Evolutionary conservation across 495 filamentous ascomycete species (phyloP).

Genomic region (Penicillium psychrofluorescens): DNA sequence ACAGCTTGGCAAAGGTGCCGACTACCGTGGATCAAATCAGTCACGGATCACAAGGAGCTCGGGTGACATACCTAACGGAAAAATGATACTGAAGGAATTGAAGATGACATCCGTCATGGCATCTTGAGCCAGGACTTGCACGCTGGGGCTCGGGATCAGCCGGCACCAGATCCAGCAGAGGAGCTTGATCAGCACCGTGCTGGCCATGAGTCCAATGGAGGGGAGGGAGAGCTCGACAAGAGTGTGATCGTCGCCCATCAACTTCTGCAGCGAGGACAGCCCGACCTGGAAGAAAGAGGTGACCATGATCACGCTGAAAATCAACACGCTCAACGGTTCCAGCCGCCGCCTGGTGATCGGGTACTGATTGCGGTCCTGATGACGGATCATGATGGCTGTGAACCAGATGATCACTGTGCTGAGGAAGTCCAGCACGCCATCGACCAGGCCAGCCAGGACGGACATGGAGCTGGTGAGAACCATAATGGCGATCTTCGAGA

Average conservation of each 20-base stretch:
- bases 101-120: conserved; percentile 75
- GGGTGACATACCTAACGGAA: conserved; percentile 23
- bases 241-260: conserved; percentile 56
- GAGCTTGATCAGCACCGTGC: conserved; percentile 75
- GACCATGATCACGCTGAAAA: conserved; percentile 81
- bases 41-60: not conserved
- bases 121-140: conserved; percentile 72
- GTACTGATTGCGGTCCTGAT: conserved; percentile 72
- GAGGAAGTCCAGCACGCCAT: conserved; percentile 82
- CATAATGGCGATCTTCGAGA: conserved; percentile 74
- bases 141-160: conserved; percentile 77
- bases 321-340: conserved; percentile 70
- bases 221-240: conserved; percentile 67
- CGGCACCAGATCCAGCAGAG: conserved; percentile 89
- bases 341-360: conserved; percentile 73
- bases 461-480: conserved; percentile 76
- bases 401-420: conserved; percentile 82
- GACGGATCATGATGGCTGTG: conserved; percentile 66
- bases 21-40: conserved; percentile 30
- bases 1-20: conserved; percentile 67
- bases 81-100: conserved; percentile 81
- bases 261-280: conserved; percentile 59
- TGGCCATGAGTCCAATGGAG: conserved; percentile 72
- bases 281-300: conserved; percentile 83
- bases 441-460: conserved; percentile 81